Conservation (phyloP, 1,284 basidiomycete species). For the Tilletia walkeri region DNA sequence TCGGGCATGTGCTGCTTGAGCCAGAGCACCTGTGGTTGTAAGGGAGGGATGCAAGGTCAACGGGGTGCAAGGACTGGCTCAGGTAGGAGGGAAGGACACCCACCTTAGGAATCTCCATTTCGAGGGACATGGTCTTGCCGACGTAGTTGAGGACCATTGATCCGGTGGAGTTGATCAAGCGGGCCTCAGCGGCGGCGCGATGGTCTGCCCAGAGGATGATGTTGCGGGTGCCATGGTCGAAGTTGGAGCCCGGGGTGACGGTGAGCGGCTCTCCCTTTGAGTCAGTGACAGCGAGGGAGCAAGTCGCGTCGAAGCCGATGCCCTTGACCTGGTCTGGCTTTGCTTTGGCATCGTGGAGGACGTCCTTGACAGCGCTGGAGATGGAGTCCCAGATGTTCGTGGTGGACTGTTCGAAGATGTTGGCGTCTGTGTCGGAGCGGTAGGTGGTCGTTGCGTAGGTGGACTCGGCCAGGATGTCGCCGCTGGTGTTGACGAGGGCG, state of each 20-base stretch:
- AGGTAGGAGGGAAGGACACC: neutral
- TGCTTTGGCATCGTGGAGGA: slow-evolving; percentile 68
- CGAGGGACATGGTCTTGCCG: slow-evolving; percentile 90
- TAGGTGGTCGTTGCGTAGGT: slow-evolving; percentile 78
- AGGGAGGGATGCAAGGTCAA: neutral
- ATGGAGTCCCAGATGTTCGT: slow-evolving; percentile 74
- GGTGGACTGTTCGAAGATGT: slow-evolving; percentile 88
- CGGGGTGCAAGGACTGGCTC: too few species aligned
- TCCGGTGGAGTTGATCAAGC: slow-evolving; percentile 79
- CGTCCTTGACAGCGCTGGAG: slow-evolving; percentile 68
- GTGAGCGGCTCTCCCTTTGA: slow-evolving; percentile 68
- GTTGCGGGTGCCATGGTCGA: slow-evolving; percentile 28
- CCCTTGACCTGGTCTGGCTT: slow-evolving; percentile 73
- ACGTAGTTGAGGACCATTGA: slow-evolving; percentile 89
- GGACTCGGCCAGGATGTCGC: slow-evolving; percentile 74
- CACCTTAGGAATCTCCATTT: neutral
- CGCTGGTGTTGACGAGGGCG: slow-evolving; percentile 73
- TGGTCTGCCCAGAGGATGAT: slow-evolving; percentile 66
- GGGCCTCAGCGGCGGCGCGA: slow-evolving; percentile 86
- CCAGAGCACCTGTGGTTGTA: slow-evolving; percentile 77
- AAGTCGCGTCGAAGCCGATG: slow-evolving; percentile 94
- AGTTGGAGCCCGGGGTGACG: slow-evolving; percentile 70
- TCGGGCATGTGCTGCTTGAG: slow-evolving; percentile 81
- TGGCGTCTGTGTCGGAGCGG: slow-evolving; percentile 77
- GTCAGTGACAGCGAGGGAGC: slow-evolving; percentile 85